A percentile compares a stretch with the other conserved stretches of the same genome.
These are phyloP conservation scores for Paxillus involutus DNA, from an alignment of 768 basidiomycete species.

Conservation along the genomic window DNA sequence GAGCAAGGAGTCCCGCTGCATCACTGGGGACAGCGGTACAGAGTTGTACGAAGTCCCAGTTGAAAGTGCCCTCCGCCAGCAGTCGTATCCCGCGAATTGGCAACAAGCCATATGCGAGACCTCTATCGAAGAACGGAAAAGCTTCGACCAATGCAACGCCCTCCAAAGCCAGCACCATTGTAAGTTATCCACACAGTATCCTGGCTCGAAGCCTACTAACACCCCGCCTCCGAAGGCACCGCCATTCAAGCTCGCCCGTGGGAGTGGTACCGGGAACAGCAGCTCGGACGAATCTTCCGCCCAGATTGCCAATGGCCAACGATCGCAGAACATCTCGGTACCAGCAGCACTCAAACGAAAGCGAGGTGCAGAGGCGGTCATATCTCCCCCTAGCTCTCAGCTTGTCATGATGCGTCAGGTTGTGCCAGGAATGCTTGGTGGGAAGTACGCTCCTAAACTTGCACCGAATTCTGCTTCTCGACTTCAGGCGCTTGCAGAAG, in stretches of 20 bases:
- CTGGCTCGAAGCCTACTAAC: not conserved
- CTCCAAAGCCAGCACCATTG: conserved; percentile 10
- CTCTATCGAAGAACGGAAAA: conserved; percentile 14
- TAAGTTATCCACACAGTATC: conserved; percentile 10
- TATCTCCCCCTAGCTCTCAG: conserved; percentile 19
- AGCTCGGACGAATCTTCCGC: conserved; percentile 8
- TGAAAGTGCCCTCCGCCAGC: conserved; percentile 46
- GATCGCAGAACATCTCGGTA: not conserved
- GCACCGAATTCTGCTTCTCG: conserved; percentile 13
- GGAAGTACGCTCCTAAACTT: conserved; percentile 28
- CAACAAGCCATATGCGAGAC: conserved; percentile 57
- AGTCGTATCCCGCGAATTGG: conserved; percentile 65
- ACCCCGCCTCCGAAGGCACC: conserved; percentile 6
- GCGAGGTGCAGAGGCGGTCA: conserved; percentile 14
- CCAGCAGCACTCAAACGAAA: conserved; percentile 34
- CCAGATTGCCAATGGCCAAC: conserved; percentile 8
- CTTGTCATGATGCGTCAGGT: conserved; percentile 37
- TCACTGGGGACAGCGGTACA: conserved; percentile 17
- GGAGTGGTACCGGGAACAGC: conserved; percentile 6
- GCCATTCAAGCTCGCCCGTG: conserved; percentile 6
- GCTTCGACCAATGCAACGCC: conserved; percentile 4
- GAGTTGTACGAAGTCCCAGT: conserved; percentile 38
- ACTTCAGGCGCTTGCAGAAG: conserved; percentile 8
- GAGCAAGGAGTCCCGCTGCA: conserved; percentile 10
- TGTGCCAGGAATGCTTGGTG: conserved; percentile 32